Evolutionary conservation across 768 basidiomycete species (phyloP).

Genomic region (Phylloporus sp.): DNA sequence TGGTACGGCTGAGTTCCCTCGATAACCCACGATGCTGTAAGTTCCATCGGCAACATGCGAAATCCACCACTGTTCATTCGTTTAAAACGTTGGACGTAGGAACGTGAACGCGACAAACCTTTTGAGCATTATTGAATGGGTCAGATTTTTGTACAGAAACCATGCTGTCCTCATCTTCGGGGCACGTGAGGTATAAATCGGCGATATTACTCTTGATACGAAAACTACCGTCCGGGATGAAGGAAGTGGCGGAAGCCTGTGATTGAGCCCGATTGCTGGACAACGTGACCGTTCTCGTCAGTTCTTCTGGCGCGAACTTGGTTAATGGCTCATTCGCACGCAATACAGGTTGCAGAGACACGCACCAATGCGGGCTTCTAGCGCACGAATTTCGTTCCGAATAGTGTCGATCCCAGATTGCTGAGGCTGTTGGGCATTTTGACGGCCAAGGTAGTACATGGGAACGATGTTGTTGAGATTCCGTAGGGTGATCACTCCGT

Average conservation of each 20-base stretch:
- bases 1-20: background rate
- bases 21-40: constrained; percentile 2
- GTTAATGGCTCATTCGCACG: background rate
- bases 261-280: background rate
- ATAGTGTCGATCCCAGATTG: background rate
- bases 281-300: constrained; percentile 1
- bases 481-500: constrained; percentile 1
- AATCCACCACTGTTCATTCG: background rate
- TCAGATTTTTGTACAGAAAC: background rate
- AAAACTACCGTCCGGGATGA: constrained; percentile 1
- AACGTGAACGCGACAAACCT: background rate
- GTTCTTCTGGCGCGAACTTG: background rate
- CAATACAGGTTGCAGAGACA: background rate
- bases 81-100: background rate
- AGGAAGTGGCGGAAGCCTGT: background rate
- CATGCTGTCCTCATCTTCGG: constrained; percentile 6
- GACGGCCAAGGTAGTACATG: constrained; percentile 2
- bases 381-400: constrained; percentile 1
- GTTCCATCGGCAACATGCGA: background rate
- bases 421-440: background rate
- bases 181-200: constrained; percentile 2
- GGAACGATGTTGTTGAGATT: constrained; percentile 2
- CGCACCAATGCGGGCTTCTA: constrained; percentile 4
- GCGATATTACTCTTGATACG: background rate
- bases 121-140: background rate